Percentiles rank a stretch among this genome's conserved stretches.
These are phyloP conservation scores for Fusarium temperatum DNA, from an alignment of 2,329 filamentous ascomycete species.

Conservation along the genomic window DNA sequence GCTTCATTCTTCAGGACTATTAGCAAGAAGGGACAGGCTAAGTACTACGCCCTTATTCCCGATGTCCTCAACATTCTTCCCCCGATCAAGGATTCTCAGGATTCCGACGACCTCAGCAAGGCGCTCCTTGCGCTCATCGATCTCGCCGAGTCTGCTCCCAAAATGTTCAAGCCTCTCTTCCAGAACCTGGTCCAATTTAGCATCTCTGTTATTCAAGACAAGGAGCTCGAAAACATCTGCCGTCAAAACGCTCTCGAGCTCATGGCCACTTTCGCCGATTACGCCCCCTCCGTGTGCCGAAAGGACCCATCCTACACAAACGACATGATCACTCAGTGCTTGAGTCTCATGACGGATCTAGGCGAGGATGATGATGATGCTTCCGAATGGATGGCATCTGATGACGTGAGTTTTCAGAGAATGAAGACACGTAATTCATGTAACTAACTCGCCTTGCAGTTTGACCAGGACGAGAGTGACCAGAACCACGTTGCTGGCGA, in stretches of 20 bases:
- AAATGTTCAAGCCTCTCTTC: conserved; percentile 98
- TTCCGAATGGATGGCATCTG: conserved; percentile 88
- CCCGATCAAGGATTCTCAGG: conserved; percentile 88
- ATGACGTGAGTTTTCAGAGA: conserved; percentile 73
- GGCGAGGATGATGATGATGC: conserved; percentile 95
- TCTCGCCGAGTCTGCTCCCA: conserved; percentile 90
- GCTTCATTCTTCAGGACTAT: conserved; percentile 94
- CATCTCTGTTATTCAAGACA: conserved; percentile 93
- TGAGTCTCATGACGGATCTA: conserved; percentile 98
- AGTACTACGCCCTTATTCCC: conserved; percentile 87
- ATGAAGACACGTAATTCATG: background rate
- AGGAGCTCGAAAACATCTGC: conserved; percentile 88
- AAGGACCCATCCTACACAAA: conserved; percentile 91
- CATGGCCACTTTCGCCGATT: conserved; percentile 98
- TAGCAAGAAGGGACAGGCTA: conserved; percentile 84
- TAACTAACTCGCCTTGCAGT: conserved; percentile 53
- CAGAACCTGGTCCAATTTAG: conserved; percentile 91
- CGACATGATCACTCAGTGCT: conserved; percentile 98
- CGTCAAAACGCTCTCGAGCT: conserved; percentile 95
- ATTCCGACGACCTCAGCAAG: conserved; percentile 90
- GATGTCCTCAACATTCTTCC: conserved; percentile 94
- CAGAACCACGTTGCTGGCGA: conserved; percentile 97
- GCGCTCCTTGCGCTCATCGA: conserved; percentile 93
- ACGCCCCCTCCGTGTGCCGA: conserved; percentile 91
- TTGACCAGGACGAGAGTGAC: conserved; percentile 95